Conservation (phyloP, 805 yeast species). For the Yamadazyma philogaea region DNA sequence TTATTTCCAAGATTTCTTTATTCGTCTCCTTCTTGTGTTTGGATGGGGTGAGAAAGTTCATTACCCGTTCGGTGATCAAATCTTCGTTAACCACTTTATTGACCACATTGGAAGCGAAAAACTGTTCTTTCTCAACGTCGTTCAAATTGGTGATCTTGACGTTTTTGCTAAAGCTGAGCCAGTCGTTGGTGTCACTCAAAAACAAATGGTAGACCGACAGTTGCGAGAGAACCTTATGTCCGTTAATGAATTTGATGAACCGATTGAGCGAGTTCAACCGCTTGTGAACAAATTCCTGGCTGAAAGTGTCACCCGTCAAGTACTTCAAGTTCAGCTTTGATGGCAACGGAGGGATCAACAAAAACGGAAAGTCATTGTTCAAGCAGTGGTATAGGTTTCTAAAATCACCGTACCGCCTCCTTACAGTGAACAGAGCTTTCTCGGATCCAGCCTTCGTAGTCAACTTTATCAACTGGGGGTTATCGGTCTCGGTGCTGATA, state of each 20-base stretch:
- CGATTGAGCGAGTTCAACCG: slow-evolving; percentile 77
- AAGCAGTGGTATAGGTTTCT: slow-evolving; percentile 72
- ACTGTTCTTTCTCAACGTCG: slow-evolving; percentile 15
- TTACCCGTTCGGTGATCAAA: slow-evolving; percentile 81
- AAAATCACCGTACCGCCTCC: slow-evolving; percentile 88
- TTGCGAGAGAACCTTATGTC: slow-evolving; percentile 68
- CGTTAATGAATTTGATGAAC: slow-evolving; percentile 67
- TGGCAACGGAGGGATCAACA: slow-evolving; percentile 90
- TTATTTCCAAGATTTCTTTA: slow-evolving; percentile 58
- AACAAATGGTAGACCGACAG: slow-evolving; percentile 71
- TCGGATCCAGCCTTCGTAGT: slow-evolving; percentile 19
- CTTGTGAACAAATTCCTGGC: slow-evolving; percentile 77
- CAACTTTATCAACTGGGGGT: slow-evolving; percentile 50
- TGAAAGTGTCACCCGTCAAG: slow-evolving; percentile 89
- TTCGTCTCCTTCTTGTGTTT: slow-evolving; percentile 69
- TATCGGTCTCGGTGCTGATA: slow-evolving; percentile 59
- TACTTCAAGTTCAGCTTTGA: slow-evolving; percentile 89
- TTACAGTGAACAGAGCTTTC: slow-evolving; percentile 43
- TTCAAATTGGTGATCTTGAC: slow-evolving; percentile 35
- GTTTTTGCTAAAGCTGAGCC: slow-evolving; percentile 66
- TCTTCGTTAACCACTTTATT: slow-evolving; percentile 57
- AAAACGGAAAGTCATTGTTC: slow-evolving; percentile 74
- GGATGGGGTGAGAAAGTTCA: slow-evolving; percentile 85
- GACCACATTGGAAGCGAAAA: slow-evolving; percentile 25
- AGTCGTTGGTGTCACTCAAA: slow-evolving; percentile 64